Base-by-base conservation (phyloP, 2,329 filamentous ascomycete species). In the Nemania serpens region DNA sequence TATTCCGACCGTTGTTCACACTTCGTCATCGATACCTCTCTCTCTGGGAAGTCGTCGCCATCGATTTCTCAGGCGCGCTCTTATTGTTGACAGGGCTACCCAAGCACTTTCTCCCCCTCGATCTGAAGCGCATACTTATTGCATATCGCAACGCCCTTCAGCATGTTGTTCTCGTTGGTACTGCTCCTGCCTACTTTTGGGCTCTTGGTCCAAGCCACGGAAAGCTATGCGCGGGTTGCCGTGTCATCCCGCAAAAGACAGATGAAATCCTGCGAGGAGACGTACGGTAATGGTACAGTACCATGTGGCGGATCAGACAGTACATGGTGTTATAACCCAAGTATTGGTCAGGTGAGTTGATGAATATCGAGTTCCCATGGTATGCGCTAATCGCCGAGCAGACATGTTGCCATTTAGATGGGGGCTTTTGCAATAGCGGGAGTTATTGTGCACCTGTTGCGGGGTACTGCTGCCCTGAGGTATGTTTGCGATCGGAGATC, bases 381-480 rank as follows among this genome's bases (percentile, higher is more conserved):
- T 17, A 20, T n/a, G 12, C 46, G 42, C 62, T 67, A 36, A 69
- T 47, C 22, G 25, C 46, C 10, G 48, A 46, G n/a, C 42, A 78
- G 76, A 70, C 74, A 33, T 78, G 76, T 55, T 78, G 76, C 55
- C 39, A 59, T 9, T 51, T 63, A 17, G 76, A 78, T 42, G 69
- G 67, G 37, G 75, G 74, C 1, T 77, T 72, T 66, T 78, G 76
- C 58, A 68, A 70, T 2, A 57, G 59, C 10, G 75, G 75, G 6
- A 72, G 71, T 34, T 75, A 73, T 62, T 77, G 76, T 53, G 75
- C 76, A 6, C 75, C 76, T 0, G 72, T 76, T 5, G 69, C 73
- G 2, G 75, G 75, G 2, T 76, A 72, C 59, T 78, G 76, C 57
- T 78, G 77, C 55, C 54, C 70, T 3, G 72, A 77, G 49, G 75